Evolutionary conservation across 139 green algal species (phyloP).

Genomic region (Chlorella sorokiniana): DNA sequence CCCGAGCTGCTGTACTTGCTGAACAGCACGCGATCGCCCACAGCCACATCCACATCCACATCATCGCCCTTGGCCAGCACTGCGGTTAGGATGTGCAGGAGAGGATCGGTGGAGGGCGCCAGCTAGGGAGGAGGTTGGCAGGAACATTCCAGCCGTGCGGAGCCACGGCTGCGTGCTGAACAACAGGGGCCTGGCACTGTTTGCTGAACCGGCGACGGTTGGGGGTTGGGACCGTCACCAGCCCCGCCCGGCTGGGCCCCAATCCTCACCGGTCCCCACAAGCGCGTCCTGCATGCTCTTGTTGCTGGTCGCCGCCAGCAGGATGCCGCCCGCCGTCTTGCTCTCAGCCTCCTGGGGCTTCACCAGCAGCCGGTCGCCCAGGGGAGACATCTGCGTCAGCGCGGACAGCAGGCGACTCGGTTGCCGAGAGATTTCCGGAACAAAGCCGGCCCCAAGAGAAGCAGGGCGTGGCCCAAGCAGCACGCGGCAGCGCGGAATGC

Average conservation of each 20-base stretch:
- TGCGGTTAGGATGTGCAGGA: not conserved
- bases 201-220: not conserved
- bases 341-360: slow-evolving; percentile 55
- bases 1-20: slow-evolving; percentile 57
- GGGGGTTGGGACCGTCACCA: too few relatives aligned
- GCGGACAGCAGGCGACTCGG: not conserved
- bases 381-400: slow-evolving; percentile 54
- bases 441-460: too few relatives aligned
- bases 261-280: slow-evolving; percentile 11
- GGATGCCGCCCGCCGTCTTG: slow-evolving; percentile 51
- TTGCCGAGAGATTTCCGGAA: not conserved
- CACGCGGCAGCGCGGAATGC: too few relatives aligned
- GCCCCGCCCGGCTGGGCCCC: not conserved
- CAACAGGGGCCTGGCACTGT: not conserved
- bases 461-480: too few relatives aligned
- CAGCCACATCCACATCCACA: slow-evolving; percentile 44
- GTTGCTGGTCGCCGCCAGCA: slow-evolving; percentile 39
- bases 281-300: slow-evolving; percentile 45
- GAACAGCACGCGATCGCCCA: slow-evolving; percentile 59
- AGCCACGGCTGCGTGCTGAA: not conserved
- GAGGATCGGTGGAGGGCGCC: not conserved
- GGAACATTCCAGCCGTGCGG: not conserved
- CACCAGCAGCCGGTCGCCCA: slow-evolving; percentile 60
- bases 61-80: slow-evolving; percentile 52
- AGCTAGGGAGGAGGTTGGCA: not conserved